Evolutionary conservation across 352 stramenopile species (phyloP).

Genomic region (Elongisporangium prolatum): DNA sequence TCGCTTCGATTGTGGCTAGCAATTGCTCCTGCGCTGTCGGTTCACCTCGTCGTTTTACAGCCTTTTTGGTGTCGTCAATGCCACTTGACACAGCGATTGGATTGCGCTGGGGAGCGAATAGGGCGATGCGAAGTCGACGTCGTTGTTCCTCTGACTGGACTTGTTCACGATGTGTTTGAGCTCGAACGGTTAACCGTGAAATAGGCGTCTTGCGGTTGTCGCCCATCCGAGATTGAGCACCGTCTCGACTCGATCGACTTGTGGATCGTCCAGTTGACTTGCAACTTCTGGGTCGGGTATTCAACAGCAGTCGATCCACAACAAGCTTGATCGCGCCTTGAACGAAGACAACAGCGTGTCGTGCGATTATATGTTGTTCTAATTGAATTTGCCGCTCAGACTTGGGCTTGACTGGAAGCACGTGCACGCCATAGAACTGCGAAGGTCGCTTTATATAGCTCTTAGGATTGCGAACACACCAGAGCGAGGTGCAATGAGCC

Average conservation of each 20-base stretch:
- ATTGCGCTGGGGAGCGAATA: constrained; percentile 26
- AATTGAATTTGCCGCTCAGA: constrained; percentile 35
- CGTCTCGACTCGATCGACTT: background rate
- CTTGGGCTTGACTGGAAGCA: constrained; percentile 35
- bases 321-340: constrained; percentile 27
- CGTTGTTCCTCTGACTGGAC: constrained; percentile 25
- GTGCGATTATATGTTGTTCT: constrained; percentile 17
- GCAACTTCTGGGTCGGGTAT: background rate
- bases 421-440: constrained; percentile 48
- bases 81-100: background rate
- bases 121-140: constrained; percentile 31
- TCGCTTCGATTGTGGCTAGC: constrained; percentile 47
- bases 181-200: constrained; percentile 9
- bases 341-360: constrained; percentile 23
- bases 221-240: constrained; percentile 3
- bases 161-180: constrained; percentile 24
- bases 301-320: constrained; percentile 27
- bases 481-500: constrained; percentile 41
- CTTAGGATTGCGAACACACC: constrained; percentile 54
- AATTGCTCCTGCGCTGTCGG: constrained; percentile 19
- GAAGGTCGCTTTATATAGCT: constrained; percentile 35
- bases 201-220: constrained; percentile 2
- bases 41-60: background rate
- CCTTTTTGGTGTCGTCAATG: background rate
- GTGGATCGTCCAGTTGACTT: constrained; percentile 5